These are phyloP conservation scores for Trichoderma hamatum DNA, from an alignment of 2,329 filamentous ascomycete species.

Conservation along the genomic window DNA sequence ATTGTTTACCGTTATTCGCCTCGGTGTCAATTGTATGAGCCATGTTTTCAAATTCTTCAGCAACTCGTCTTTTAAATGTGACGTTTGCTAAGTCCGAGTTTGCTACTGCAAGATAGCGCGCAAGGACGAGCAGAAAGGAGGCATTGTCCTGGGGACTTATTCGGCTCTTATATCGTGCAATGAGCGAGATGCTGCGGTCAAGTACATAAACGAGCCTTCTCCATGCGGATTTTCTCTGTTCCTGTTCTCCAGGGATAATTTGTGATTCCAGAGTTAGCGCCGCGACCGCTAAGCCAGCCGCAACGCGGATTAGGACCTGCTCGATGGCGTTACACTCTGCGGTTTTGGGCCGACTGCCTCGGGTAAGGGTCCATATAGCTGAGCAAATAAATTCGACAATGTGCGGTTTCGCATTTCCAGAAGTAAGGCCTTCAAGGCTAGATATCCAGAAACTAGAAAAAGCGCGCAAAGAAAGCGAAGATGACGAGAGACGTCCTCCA, in stretches of 20 bases:
- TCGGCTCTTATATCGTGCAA: constrained; percentile 27
- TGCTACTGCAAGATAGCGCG: constrained; percentile 35
- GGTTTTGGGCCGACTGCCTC: constrained; percentile 17
- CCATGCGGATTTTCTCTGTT: constrained; percentile 29
- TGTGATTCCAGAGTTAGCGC: constrained; percentile 30
- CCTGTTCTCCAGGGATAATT: constrained; percentile 4
- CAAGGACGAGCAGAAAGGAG: constrained; percentile 35
- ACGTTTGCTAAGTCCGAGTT: constrained; percentile 25
- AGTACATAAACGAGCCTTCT: constrained; percentile 36
- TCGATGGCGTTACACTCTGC: constrained; percentile 29
- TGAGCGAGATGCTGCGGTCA: constrained; percentile 32
- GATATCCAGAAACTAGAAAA: constrained; percentile 36
- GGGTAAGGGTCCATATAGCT: constrained; percentile 33
- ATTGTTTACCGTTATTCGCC: constrained; percentile 30
- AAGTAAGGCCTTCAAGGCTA: constrained; percentile 34
- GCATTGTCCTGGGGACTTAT: constrained; percentile 25
- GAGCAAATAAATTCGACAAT: constrained; percentile 33
- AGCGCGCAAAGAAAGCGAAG: constrained; percentile 34
- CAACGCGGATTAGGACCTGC: constrained; percentile 37
- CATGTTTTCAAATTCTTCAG: constrained; percentile 32
- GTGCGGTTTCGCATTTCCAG: constrained; percentile 31
- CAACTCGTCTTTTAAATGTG: constrained; percentile 29
- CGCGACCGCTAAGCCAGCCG: constrained; percentile 38
- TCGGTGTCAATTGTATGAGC: constrained; percentile 27
- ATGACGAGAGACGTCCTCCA: constrained; percentile 30